These are phyloP conservation scores for Fraxinus paxiana DNA, from an alignment of 305 asterid genomes.

Conservation along the genomic window DNA sequence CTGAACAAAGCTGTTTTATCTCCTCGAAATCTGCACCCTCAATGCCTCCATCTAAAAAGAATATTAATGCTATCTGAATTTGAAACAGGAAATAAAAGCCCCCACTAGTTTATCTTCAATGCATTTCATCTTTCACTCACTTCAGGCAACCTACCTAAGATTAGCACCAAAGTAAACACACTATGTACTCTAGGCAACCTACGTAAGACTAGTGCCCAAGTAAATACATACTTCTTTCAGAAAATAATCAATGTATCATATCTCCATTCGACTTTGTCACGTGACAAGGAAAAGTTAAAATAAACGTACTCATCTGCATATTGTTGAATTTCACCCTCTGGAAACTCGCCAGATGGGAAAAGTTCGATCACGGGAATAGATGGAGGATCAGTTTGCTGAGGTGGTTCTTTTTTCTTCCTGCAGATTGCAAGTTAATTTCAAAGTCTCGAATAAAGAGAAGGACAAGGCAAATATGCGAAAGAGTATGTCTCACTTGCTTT, in stretches of 20 bases:
- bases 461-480: constrained; percentile 4
- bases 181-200: too few relatives aligned
- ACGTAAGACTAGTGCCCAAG: too few relatives aligned
- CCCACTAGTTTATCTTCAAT: not conserved
- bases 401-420: constrained; percentile 83
- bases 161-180: not conserved
- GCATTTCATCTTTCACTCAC: not conserved
- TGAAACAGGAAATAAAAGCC: not conserved
- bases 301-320: constrained; percentile 85
- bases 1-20: not conserved
- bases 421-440: constrained; percentile 19
- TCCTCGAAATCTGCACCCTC: not conserved
- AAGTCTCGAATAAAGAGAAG: not conserved
- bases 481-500: constrained; percentile 67
- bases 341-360: constrained; percentile 84
- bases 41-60: not conserved
- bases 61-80: not conserved
- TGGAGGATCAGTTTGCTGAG: constrained; percentile 86
- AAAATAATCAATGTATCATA: not conserved
- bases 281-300: not conserved
- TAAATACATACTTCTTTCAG: not conserved
- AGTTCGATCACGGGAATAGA: constrained; percentile 76
- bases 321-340: constrained; percentile 95
- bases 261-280: not conserved
- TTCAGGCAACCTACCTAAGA: not conserved